phyloP scores from a whole-genome alignment of 176 grass and related monocot genomes.

The Echinochloa phyllopogon region DNA sequence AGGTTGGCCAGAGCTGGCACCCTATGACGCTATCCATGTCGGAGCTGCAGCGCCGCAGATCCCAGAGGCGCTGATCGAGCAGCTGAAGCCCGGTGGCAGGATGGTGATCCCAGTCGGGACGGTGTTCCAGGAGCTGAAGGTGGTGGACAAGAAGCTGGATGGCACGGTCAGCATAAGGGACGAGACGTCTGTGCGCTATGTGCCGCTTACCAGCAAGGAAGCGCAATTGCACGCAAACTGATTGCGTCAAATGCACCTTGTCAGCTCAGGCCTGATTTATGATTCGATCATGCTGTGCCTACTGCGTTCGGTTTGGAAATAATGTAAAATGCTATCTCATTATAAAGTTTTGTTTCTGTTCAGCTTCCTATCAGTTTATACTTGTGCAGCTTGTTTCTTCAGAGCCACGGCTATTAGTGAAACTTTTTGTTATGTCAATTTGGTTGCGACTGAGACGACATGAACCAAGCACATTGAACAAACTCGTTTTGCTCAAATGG shows the following conservation, averaged over 20 bases:
- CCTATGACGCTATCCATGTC: conserved; percentile 85
- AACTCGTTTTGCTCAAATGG: not conserved
- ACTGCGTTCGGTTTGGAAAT: conserved; percentile 1
- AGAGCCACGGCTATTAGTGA: not conserved
- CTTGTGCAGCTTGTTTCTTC: not conserved
- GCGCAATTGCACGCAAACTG: conserved; percentile 57
- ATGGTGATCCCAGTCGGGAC: conserved; percentile 83
- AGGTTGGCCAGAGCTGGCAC: conserved; percentile 73
- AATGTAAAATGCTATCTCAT: conserved; percentile 15
- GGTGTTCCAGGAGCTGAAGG: conserved; percentile 76
- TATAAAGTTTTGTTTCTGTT: not conserved
- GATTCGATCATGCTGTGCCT: not conserved
- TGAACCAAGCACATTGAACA: not conserved
- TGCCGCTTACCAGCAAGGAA: conserved; percentile 67
- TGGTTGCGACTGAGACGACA: not conserved
- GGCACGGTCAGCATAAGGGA: conserved; percentile 56
- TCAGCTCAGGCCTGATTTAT: not conserved
- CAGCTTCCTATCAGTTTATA: not conserved
- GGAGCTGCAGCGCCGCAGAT: conserved; percentile 75
- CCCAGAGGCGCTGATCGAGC: conserved; percentile 58
- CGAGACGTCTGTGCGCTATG: conserved; percentile 71
- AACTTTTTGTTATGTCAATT: not conserved
- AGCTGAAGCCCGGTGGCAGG: conserved; percentile 81
- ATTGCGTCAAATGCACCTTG: conserved; percentile 15
- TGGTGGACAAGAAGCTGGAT: conserved; percentile 74